Evolutionary conservation across 768 basidiomycete species (phyloP).

Genomic region (Leccinum arenicola): DNA sequence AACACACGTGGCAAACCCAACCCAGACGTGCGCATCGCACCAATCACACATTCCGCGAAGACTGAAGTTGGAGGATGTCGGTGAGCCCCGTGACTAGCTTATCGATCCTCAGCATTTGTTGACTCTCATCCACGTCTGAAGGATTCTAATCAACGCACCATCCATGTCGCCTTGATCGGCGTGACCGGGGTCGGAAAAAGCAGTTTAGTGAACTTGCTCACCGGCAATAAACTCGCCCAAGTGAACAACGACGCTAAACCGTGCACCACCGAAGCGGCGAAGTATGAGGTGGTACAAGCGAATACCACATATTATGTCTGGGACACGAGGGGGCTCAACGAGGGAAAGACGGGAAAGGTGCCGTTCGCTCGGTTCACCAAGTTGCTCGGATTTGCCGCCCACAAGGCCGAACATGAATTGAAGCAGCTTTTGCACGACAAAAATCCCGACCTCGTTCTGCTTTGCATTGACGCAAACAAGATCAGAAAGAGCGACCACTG

Average conservation of each 20-base stretch:
- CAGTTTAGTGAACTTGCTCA: conserved; percentile 26
- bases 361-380: conserved; percentile 2
- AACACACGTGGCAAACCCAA: neutral
- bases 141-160: neutral
- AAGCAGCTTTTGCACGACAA: conserved; percentile 14
- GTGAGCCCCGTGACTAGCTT: conserved; percentile 9
- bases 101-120: neutral
- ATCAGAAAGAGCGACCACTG: conserved; percentile 14
- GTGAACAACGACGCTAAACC: conserved; percentile 19
- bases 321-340: conserved; percentile 28
- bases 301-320: conserved; percentile 14
- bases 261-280: conserved; percentile 11
- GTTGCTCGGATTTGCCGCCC: neutral
- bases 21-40: neutral
- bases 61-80: conserved; percentile 12
- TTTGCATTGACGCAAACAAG: conserved; percentile 23
- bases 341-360: conserved; percentile 3
- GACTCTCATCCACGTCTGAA: conserved; percentile 2
- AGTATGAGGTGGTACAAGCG: conserved; percentile 11
- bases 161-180: conserved; percentile 23
- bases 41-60: neutral
- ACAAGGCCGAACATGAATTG: conserved; percentile 18
- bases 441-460: conserved; percentile 19
- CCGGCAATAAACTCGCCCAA: conserved; percentile 11
- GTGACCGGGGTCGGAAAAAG: conserved; percentile 27